These are phyloP conservation scores for Vitis cinerea DNA, from an alignment of 164 flowering plant species.

Conservation along the genomic window DNA sequence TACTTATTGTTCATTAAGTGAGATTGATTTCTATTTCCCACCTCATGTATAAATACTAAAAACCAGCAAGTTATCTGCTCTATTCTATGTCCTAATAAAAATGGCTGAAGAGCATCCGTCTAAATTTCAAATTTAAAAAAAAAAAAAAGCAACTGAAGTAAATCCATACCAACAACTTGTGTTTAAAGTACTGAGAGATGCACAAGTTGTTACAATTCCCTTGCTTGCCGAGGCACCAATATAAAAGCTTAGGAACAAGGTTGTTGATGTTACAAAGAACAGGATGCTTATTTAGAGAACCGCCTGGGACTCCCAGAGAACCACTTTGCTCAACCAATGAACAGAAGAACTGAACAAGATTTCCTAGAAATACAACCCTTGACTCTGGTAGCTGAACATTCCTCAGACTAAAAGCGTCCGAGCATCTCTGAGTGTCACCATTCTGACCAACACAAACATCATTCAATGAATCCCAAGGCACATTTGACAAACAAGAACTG, in stretches of 20 bases:
- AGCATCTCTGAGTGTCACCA: conserved; percentile 8
- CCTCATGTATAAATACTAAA: background rate
- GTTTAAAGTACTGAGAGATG: conserved; percentile 59
- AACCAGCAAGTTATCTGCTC: background rate
- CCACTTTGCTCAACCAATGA: conserved; percentile 47
- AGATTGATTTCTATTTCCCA: too few species aligned
- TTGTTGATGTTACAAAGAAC: conserved; percentile 28
- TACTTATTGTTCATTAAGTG: too few species aligned
- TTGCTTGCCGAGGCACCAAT: conserved; percentile 50
- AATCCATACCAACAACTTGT: conserved; percentile 72
- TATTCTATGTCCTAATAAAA: background rate
- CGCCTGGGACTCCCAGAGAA: conserved; percentile 25
- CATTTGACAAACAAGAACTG: conserved; percentile 30
- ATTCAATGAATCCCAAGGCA: conserved; percentile 48
- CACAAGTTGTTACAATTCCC: conserved; percentile 13
- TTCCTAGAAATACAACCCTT: conserved; percentile 47
- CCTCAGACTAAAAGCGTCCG: conserved; percentile 12
- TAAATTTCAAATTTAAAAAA: background rate
- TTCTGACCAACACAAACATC: conserved; percentile 17
- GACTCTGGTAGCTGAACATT: conserved; percentile 11
- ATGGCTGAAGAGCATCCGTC: background rate
- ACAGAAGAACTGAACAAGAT: conserved; percentile 61
- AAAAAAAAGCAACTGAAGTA: conserved; percentile 3
- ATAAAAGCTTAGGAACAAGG: conserved; percentile 51
- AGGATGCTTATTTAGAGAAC: conserved; percentile 23